Evolutionary conservation across 805 yeast genomes (phyloP).

Genomic region (Candida sonorensis): DNA sequence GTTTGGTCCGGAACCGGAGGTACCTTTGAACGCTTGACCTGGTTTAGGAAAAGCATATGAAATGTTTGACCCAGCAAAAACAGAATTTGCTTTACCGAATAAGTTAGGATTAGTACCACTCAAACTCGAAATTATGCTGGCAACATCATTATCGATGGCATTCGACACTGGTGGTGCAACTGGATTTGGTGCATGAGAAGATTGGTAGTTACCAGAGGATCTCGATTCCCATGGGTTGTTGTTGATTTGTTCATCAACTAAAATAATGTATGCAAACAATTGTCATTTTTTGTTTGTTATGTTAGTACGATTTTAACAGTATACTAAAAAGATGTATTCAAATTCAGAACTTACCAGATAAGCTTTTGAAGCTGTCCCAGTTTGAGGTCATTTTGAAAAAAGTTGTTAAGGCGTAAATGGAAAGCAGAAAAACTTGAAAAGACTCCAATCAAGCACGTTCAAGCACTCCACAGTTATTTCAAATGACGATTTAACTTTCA

Average conservation of each 20-base stretch:
- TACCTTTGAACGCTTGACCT: conserved; percentile 3
- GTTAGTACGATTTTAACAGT: conserved; percentile 1
- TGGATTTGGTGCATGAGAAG: conserved; percentile 15
- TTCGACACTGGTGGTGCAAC: conserved; percentile 9
- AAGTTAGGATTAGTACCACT: conserved; percentile 18
- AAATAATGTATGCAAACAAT: background rate
- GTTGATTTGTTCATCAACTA: conserved; percentile 23
- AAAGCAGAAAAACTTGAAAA: too few species aligned
- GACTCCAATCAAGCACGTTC: too few species aligned
- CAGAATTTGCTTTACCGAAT: conserved; percentile 21
- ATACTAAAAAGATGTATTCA: too few species aligned
- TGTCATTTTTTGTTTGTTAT: conserved; percentile 1
- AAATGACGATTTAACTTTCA: too few species aligned
- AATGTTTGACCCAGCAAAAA: conserved; percentile 16
- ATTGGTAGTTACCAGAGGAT: conserved; percentile 14
- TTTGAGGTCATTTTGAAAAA: conserved; percentile 14
- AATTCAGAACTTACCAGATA: conserved; percentile 17
- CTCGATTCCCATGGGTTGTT: conserved; percentile 24
- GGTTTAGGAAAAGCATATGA: conserved; percentile 6
- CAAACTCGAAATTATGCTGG: conserved; percentile 27
- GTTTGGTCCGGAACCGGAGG: conserved; percentile 5
- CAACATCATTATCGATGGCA: conserved; percentile 23
- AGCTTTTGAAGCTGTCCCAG: conserved; percentile 19
- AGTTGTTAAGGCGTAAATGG: background rate
- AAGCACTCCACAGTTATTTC: too few species aligned